These are phyloP conservation scores for Paxillus ammoniavirescens DNA, from an alignment of 768 basidiomycete genomes.

Conservation along the genomic window DNA sequence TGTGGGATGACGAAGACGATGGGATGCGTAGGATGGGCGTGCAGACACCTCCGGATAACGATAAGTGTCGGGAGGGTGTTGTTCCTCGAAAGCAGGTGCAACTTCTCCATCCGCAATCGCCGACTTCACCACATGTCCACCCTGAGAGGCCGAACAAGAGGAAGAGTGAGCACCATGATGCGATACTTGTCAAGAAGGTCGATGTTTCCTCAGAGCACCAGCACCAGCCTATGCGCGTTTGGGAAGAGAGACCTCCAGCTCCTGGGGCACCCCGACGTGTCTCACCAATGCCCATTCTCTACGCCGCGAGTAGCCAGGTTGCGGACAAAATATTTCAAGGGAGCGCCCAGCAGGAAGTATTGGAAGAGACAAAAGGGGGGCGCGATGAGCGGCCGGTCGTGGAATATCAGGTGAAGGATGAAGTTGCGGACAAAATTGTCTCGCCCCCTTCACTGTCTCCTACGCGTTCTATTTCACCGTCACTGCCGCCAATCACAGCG, in stretches of 20 bases:
- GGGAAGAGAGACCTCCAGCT: constrained; percentile 19
- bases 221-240: constrained; percentile 26
- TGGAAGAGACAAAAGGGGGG: neutral
- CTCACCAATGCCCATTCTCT: constrained; percentile 6
- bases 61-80: constrained; percentile 5
- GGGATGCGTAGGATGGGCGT: neutral
- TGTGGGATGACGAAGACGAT: constrained; percentile 8
- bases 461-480: constrained; percentile 6
- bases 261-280: constrained; percentile 13
- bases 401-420: neutral
- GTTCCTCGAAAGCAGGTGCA: constrained; percentile 4
- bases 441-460: neutral
- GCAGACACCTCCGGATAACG: neutral
- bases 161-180: neutral
- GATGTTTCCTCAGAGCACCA: constrained; percentile 2
- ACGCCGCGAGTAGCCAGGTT: neutral
- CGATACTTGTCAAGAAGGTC: neutral
- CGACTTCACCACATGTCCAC: neutral
- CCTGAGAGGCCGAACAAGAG: neutral
- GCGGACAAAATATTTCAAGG: neutral
- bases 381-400: neutral
- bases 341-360: neutral
- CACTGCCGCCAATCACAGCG: neutral
- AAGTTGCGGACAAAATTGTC: constrained; percentile 10
- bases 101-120: constrained; percentile 3